These are phyloP conservation scores for Ascocoryne sarcoides DNA, from an alignment of 2,329 filamentous ascomycete genomes.

Conservation along the genomic window DNA sequence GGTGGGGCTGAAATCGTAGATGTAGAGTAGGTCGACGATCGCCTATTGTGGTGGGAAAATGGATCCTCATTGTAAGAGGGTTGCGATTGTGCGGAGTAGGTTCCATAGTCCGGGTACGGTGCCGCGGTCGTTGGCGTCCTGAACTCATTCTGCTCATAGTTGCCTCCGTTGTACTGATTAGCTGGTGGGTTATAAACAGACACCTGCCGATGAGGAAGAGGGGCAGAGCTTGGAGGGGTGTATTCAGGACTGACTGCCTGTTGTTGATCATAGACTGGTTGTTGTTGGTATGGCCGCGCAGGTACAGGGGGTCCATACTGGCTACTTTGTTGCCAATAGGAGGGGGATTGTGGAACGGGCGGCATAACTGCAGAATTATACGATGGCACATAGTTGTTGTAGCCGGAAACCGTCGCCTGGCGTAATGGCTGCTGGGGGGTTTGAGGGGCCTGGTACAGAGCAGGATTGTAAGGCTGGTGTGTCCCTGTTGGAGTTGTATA, in stretches of 20 bases:
- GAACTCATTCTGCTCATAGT: constrained; percentile 19
- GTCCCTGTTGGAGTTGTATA: constrained; percentile 43
- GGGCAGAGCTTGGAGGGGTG: constrained; percentile 18
- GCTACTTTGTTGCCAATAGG: constrained; percentile 16
- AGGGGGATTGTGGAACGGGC: constrained; percentile 35
- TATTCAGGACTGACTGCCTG: constrained; percentile 19
- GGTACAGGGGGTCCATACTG: constrained; percentile 18
- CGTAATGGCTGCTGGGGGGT: constrained; percentile 47
- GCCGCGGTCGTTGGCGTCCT: constrained; percentile 12
- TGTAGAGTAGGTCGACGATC: constrained; percentile 16
- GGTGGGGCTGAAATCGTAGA: constrained; percentile 8
- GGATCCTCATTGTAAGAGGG: constrained; percentile 15
- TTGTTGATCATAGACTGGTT: constrained; percentile 23
- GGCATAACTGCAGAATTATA: constrained; percentile 27
- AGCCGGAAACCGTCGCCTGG: constrained; percentile 45
- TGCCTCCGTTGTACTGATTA: constrained; percentile 24
- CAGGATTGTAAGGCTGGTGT: constrained; percentile 59
- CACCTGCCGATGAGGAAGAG: constrained; percentile 17
- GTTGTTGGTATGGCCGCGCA: constrained; percentile 17
- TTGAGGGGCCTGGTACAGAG: constrained; percentile 33
- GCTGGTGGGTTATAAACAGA: constrained; percentile 19
- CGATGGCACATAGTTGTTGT: constrained; percentile 39
- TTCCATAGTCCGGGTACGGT: constrained; percentile 19
- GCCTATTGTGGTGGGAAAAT: constrained; percentile 17
- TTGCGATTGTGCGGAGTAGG: constrained; percentile 14